Conservation (phyloP, 495 filamentous ascomycete species). For the Hyaloscypha finlandica region DNA sequence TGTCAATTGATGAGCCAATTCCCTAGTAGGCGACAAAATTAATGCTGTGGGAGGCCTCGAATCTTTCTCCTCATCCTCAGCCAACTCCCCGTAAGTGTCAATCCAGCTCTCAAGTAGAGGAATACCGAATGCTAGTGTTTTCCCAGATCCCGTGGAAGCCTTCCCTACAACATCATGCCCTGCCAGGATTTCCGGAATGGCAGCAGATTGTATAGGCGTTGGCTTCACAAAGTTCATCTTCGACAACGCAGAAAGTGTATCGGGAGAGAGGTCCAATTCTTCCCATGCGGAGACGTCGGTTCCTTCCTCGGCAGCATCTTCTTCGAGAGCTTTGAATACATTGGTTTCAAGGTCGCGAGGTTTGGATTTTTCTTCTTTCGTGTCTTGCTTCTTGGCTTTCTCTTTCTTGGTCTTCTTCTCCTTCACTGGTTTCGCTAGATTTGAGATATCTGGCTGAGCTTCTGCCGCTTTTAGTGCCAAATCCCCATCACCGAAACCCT, state of each 20-base stretch:
- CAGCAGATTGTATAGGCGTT: slow-evolving; percentile 72
- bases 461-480: slow-evolving; percentile 39
- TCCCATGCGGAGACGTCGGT: slow-evolving; percentile 76
- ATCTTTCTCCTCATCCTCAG: slow-evolving; percentile 36
- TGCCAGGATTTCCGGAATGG: slow-evolving; percentile 75
- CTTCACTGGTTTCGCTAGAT: slow-evolving; percentile 36
- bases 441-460: slow-evolving; percentile 47
- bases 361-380: slow-evolving; percentile 19
- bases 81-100: slow-evolving; percentile 41
- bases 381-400: slow-evolving; percentile 35
- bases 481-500: slow-evolving; percentile 53
- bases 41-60: slow-evolving; percentile 69
- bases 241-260: slow-evolving; percentile 70
- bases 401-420: slow-evolving; percentile 35
- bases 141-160: slow-evolving; percentile 80
- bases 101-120: slow-evolving; percentile 73
- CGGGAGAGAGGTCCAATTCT: slow-evolving; percentile 65
- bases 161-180: slow-evolving; percentile 81
- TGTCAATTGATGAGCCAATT: slow-evolving; percentile 87
- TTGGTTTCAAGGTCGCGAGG: slow-evolving; percentile 29
- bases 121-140: slow-evolving; percentile 81
- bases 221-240: slow-evolving; percentile 78
- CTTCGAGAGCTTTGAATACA: slow-evolving; percentile 39
- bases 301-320: slow-evolving; percentile 41
- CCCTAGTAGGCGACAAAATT: slow-evolving; percentile 89